Percentiles rank a stretch among this genome's conserved stretches.
Evolutionary conservation across 116 monocot genomes (phyloP).

Genomic region (Thalassia testudinum): DNA sequence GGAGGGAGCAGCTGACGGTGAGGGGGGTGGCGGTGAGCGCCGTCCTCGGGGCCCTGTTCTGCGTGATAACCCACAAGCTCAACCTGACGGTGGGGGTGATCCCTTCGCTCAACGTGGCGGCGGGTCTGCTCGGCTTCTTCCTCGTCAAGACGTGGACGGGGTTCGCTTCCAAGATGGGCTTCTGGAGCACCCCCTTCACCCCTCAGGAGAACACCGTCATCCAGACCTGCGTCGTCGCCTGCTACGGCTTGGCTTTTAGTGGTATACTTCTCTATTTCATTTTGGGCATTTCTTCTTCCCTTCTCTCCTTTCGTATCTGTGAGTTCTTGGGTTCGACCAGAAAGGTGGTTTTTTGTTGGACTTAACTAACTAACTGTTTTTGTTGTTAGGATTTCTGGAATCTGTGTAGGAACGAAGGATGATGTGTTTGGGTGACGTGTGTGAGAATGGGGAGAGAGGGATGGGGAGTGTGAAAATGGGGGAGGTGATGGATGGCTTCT

Average conservation of each 20-base stretch:
- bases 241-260: conserved; percentile 86
- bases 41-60: conserved; percentile 69
- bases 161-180: conserved; percentile 31
- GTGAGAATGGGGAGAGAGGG: too few relatives aligned
- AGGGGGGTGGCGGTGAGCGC: conserved; percentile 66
- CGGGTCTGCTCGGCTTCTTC: conserved; percentile 84
- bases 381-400: too few relatives aligned
- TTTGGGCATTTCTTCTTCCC: background rate
- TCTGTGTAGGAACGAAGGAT: too few relatives aligned
- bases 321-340: too few relatives aligned
- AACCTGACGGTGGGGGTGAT: conserved; percentile 92
- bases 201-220: conserved; percentile 93
- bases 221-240: conserved; percentile 96
- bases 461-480: too few relatives aligned
- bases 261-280: conserved; percentile 20
- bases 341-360: too few relatives aligned
- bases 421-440: too few relatives aligned
- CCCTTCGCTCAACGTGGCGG: conserved; percentile 90
- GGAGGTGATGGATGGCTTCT: too few relatives aligned
- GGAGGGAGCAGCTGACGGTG: conserved; percentile 80
- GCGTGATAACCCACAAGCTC: conserved; percentile 93
- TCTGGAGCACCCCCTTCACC: conserved; percentile 48
- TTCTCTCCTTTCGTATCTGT: too few relatives aligned
- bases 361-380: too few relatives aligned
- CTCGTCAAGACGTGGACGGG: conserved; percentile 70